phyloP scores from a whole-genome alignment of 192 early-diverging fungal genomes.

The Coemansia asiatica region DNA sequence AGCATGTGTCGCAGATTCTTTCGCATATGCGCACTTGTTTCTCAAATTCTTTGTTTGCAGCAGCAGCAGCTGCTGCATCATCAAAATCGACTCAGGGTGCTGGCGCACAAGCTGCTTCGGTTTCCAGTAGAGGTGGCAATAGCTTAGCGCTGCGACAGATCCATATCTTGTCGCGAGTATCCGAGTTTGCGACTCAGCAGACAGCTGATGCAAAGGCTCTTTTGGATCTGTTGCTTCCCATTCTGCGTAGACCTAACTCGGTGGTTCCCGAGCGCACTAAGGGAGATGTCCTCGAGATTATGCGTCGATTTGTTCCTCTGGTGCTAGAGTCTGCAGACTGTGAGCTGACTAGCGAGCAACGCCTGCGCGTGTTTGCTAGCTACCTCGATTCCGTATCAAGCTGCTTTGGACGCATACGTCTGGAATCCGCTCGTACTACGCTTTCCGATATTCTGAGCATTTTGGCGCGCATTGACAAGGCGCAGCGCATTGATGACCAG shows the following conservation, averaged over 20 bases:
- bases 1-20: slow-evolving; percentile 40
- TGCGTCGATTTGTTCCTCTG: slow-evolving; percentile 75
- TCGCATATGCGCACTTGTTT: slow-evolving; percentile 52
- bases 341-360: slow-evolving; percentile 9
- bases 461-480: slow-evolving; percentile 64
- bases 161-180: slow-evolving; percentile 73
- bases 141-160: slow-evolving; percentile 73
- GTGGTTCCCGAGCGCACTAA: slow-evolving; percentile 80
- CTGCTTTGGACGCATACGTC: slow-evolving; percentile 68
- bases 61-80: background rate
- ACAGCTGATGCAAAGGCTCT: slow-evolving; percentile 65
- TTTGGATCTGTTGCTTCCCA: slow-evolving; percentile 80
- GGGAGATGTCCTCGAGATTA: slow-evolving; percentile 77
- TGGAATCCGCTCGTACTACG: slow-evolving; percentile 63
- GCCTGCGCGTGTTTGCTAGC: slow-evolving; percentile 38
- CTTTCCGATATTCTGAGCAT: slow-evolving; percentile 62
- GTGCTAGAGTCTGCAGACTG: slow-evolving; percentile 47
- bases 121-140: slow-evolving; percentile 34
- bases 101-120: slow-evolving; percentile 41
- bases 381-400: slow-evolving; percentile 70
- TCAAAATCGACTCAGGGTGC: slow-evolving; percentile 1
- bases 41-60: slow-evolving; percentile 5
- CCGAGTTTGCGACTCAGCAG: slow-evolving; percentile 69
- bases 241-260: slow-evolving; percentile 67
- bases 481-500: background rate